phyloP scores from a whole-genome alignment of 2,329 filamentous ascomycete species.

The Aspergillus sp. region DNA sequence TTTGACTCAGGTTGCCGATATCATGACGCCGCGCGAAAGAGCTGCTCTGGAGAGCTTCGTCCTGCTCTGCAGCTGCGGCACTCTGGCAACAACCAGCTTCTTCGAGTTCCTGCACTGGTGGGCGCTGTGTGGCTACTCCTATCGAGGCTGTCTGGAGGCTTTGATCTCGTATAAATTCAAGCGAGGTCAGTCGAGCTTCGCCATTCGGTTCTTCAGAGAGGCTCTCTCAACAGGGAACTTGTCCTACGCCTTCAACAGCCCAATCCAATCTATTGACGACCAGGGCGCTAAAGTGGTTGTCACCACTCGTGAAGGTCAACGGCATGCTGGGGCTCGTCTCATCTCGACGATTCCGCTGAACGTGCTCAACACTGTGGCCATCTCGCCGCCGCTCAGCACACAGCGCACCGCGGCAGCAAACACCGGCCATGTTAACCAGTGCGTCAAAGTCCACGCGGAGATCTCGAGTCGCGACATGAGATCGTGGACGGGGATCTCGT shows the following conservation, averaged over 20 bases:
- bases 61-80: no score
- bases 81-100: no score
- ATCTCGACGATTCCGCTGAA: background rate
- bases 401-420: background rate
- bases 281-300: background rate
- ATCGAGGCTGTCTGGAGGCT: no score
- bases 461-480: constrained; percentile 38
- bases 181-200: background rate
- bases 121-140: no score
- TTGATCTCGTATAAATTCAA: background rate
- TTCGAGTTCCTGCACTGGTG: no score
- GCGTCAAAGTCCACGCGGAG: background rate
- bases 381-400: background rate
- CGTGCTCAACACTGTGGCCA: background rate
- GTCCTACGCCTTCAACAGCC: background rate
- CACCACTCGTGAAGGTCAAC: background rate
- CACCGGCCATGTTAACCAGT: background rate
- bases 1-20: no score
- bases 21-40: no score
- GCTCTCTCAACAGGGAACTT: background rate
- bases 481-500: constrained; percentile 46
- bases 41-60: no score
- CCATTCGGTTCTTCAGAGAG: background rate
- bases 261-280: background rate
- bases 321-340: background rate